phyloP scores from a whole-genome alignment of 495 filamentous ascomycete genomes.

The Talaromyces wortmannii region DNA sequence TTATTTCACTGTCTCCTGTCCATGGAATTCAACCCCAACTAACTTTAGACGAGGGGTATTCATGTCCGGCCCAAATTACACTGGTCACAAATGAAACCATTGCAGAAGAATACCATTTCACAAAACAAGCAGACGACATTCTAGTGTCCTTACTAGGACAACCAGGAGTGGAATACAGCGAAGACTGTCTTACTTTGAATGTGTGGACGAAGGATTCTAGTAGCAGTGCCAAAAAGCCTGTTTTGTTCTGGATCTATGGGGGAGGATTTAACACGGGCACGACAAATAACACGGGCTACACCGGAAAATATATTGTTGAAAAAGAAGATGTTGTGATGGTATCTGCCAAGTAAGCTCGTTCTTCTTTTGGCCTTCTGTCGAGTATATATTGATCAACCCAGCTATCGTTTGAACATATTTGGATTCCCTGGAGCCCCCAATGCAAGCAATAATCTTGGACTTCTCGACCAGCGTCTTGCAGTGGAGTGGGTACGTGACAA shows the following conservation, averaged over 20 bases:
- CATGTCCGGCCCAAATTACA: not conserved
- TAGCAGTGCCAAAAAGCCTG: not conserved
- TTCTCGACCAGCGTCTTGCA: constrained; percentile 38
- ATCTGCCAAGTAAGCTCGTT: not conserved
- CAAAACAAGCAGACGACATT: not conserved
- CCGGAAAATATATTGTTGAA: not conserved
- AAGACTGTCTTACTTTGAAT: constrained; percentile 42
- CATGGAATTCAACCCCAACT: not conserved
- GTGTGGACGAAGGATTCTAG: constrained; percentile 34
- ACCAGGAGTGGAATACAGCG: constrained; percentile 8
- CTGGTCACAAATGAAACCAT: not conserved
- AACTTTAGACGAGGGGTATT: not conserved
- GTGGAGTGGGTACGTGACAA: constrained; percentile 56
- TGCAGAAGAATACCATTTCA: not conserved
- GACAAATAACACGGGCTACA: not conserved
- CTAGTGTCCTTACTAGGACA: not conserved
- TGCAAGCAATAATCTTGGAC: constrained; percentile 27
- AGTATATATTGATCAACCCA: constrained; percentile 4
- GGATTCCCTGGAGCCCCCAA: constrained; percentile 41
- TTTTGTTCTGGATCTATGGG: not conserved
- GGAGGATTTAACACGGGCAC: not conserved
- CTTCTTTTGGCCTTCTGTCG: no score
- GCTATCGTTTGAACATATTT: constrained; percentile 44
- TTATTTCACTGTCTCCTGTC: not conserved
- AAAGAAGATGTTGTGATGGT: not conserved